Evolutionary conservation across 371 early-diverging fungal genomes (phyloP).

Genomic region (Lichtheimia ramosa): DNA sequence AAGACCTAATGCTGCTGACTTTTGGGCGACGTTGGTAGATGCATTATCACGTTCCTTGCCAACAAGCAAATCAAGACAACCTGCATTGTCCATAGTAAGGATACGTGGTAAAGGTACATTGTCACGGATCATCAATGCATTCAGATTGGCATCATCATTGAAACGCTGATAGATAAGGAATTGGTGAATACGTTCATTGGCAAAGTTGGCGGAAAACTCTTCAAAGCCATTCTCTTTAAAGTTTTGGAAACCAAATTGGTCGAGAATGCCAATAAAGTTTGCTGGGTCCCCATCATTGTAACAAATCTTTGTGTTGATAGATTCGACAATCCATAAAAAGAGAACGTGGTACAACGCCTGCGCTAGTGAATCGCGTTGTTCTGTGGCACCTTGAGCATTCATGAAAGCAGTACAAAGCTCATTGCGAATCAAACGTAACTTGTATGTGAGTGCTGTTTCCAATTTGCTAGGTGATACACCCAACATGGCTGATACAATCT

Average conservation of each 20-base stretch:
- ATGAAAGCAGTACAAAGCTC: constrained; percentile 66
- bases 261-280: constrained; percentile 78
- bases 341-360: constrained; percentile 38
- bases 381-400: constrained; percentile 53
- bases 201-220: constrained; percentile 79
- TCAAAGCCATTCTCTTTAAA: constrained; percentile 60
- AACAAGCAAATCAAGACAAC: constrained; percentile 52
- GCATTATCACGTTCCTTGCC: constrained; percentile 28
- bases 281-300: constrained; percentile 54
- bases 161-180: constrained; percentile 67
- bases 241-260: constrained; percentile 67
- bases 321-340: constrained; percentile 49
- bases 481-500: constrained; percentile 75
- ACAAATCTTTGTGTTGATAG: constrained; percentile 43
- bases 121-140: constrained; percentile 40
- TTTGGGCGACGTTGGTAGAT: constrained; percentile 26
- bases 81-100: constrained; percentile 46
- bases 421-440: constrained; percentile 47
- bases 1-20: constrained; percentile 33
- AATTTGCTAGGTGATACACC: constrained; percentile 76
- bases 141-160: constrained; percentile 46
- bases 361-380: constrained; percentile 45
- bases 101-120: constrained; percentile 51
- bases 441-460: constrained; percentile 53
- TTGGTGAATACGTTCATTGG: constrained; percentile 84